phyloP scores from a whole-genome alignment of 2,329 filamentous ascomycete species.

The Paecilomyces dactylethromorphus region DNA sequence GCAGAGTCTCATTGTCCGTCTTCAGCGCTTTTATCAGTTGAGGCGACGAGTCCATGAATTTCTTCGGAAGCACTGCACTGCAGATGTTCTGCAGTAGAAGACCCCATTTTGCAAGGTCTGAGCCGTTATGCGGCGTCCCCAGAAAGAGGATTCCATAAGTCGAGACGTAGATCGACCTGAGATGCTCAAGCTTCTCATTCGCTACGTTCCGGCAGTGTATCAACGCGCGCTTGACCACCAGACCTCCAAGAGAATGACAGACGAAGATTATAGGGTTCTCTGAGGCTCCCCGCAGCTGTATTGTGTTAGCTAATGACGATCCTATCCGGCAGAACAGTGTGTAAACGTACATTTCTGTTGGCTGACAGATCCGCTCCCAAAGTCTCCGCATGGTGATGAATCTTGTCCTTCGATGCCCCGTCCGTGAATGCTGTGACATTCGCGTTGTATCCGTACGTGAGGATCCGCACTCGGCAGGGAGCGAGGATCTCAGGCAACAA shows the following conservation, averaged over 20 bases:
- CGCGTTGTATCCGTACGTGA: constrained; percentile 71
- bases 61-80: constrained; percentile 57
- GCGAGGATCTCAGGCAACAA: constrained; percentile 57
- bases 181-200: constrained; percentile 54
- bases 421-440: constrained; percentile 49
- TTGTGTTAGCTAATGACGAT: not conserved
- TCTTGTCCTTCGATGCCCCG: constrained; percentile 57
- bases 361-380: constrained; percentile 57
- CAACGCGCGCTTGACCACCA: constrained; percentile 64
- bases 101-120: constrained; percentile 63
- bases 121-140: constrained; percentile 68
- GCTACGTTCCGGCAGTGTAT: constrained; percentile 60
- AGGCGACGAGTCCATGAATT: constrained; percentile 60
- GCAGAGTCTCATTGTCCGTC: constrained; percentile 65
- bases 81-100: constrained; percentile 62
- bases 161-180: constrained; percentile 64
- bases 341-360: constrained; percentile 48
- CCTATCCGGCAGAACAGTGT: not conserved
- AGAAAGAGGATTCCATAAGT: constrained; percentile 73
- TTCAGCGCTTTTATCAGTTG: constrained; percentile 65
- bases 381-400: constrained; percentile 66
- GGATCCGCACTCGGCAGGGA: constrained; percentile 53
- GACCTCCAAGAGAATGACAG: constrained; percentile 66
- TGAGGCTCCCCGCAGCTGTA: constrained; percentile 39
- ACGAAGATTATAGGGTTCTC: constrained; percentile 69